These are phyloP conservation scores for Thielaviopsis punctulata DNA, from an alignment of 2,329 filamentous ascomycete genomes.

Conservation along the genomic window DNA sequence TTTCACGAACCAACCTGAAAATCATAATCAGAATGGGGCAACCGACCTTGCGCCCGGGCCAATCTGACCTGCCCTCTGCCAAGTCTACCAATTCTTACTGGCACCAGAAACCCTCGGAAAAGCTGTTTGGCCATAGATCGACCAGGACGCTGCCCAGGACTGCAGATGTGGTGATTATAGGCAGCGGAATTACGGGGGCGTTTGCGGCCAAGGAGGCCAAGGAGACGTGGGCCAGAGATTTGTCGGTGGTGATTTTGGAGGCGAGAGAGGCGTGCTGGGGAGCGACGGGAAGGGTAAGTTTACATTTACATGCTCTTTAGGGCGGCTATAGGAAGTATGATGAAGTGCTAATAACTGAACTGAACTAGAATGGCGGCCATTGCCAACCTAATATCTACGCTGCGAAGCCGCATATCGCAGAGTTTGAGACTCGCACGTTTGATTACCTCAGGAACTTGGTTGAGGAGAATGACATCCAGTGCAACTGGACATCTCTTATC, in stretches of 20 bases:
- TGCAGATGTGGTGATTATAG: slow-evolving; percentile 55
- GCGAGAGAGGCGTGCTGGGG: slow-evolving; percentile 68
- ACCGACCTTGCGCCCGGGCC: slow-evolving; percentile 12
- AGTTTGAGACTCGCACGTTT: slow-evolving; percentile 58
- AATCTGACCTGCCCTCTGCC: slow-evolving; percentile 40
- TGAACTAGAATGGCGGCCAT: slow-evolving; percentile 50
- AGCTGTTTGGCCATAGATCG: slow-evolving; percentile 49
- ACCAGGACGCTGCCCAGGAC: slow-evolving; percentile 43
- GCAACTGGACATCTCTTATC: slow-evolving; percentile 48
- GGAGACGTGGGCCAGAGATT: slow-evolving; percentile 24
- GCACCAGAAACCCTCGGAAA: slow-evolving; percentile 49
- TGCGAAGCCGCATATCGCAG: slow-evolving; percentile 39
- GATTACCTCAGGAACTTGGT: slow-evolving; percentile 41
- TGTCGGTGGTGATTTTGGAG: slow-evolving; percentile 54
- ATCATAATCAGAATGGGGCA: neutral
- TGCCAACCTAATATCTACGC: slow-evolving; percentile 57
- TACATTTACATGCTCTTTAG: neutral
- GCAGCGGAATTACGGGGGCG: slow-evolving; percentile 60
- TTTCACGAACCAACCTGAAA: no score
- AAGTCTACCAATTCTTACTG: slow-evolving; percentile 53
- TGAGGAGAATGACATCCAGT: slow-evolving; percentile 38
- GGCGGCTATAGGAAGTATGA: neutral
- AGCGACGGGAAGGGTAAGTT: slow-evolving; percentile 59
- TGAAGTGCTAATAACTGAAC: neutral
- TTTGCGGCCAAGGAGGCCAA: slow-evolving; percentile 50